These are phyloP conservation scores for Herpetospermum pedunculosum DNA, from an alignment of 306 rosid species.

Conservation along the genomic window DNA sequence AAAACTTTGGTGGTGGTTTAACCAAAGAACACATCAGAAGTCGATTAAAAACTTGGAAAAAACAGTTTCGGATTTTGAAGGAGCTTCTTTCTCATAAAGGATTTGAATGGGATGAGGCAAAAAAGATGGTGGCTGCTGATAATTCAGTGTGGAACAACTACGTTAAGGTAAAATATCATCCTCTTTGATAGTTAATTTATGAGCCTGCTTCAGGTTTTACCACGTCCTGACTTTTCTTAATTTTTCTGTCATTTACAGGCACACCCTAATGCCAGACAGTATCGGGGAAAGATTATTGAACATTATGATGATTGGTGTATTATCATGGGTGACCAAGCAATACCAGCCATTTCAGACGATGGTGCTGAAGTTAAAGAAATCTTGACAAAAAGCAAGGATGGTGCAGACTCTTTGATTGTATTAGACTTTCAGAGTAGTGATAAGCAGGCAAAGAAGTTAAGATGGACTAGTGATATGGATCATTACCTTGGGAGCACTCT, in stretches of 20 bases:
- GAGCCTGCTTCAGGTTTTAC: neutral
- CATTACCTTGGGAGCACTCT: constrained; percentile 38
- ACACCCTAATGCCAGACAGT: constrained; percentile 36
- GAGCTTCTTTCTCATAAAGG: constrained; percentile 42
- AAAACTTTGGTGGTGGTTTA: constrained; percentile 25
- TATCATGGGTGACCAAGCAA: constrained; percentile 32
- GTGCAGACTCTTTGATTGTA: constrained; percentile 16
- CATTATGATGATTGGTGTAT: constrained; percentile 35
- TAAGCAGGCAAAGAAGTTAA: constrained; percentile 24
- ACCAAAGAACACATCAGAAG: constrained; percentile 36
- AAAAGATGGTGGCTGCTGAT: constrained; percentile 38
- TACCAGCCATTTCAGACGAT: constrained; percentile 24
- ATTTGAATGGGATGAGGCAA: constrained; percentile 41
- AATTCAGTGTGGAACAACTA: constrained; percentile 43
- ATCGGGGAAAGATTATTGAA: constrained; percentile 27
- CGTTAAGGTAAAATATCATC: constrained; percentile 26
- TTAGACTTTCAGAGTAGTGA: constrained; percentile 30
- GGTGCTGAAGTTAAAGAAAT: constrained; percentile 26
- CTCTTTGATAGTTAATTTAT: constrained; percentile 6
- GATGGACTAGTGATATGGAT: constrained; percentile 54
- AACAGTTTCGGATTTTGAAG: constrained; percentile 41
- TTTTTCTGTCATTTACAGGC: constrained; percentile 27
- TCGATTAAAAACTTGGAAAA: constrained; percentile 51
- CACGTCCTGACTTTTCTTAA: neutral
- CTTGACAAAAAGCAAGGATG: constrained; percentile 24